A percentile compares a stretch with the other conserved stretches of the same genome.
Conservation (phyloP, 305 asterid genomes). For the Ajuga reptans region DNA sequence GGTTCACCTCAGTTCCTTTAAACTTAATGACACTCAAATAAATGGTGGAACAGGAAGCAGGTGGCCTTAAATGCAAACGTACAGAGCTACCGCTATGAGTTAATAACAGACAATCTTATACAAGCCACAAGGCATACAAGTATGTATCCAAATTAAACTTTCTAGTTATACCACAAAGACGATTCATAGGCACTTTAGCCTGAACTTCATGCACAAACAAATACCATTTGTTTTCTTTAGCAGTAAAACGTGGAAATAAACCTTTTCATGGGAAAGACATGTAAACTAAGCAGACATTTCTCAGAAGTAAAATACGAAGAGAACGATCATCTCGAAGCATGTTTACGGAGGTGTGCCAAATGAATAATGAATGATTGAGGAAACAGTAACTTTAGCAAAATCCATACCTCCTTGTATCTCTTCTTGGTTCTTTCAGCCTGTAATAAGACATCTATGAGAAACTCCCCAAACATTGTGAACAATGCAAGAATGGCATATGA, state of each 20-base stretch:
- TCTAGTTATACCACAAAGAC: neutral
- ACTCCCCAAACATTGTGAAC: neutral
- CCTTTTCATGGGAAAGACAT: neutral
- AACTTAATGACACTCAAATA: neutral
- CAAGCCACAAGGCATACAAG: neutral
- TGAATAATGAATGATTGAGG: neutral
- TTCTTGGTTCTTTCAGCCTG: conserved; percentile 61
- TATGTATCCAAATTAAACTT: neutral
- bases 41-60: neutral
- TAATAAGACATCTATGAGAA: conserved; percentile 22
- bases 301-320: neutral
- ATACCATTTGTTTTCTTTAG: neutral
- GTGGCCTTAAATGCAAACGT: neutral
- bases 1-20: neutral
- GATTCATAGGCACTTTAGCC: neutral
- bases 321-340: neutral
- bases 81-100: neutral
- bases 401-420: conserved; percentile 66
- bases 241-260: neutral
- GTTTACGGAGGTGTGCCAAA: neutral
- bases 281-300: neutral
- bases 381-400: conserved; percentile 7
- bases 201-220: neutral
- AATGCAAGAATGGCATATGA: neutral
- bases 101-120: neutral